These are phyloP conservation scores for Agrocybe pediades DNA, from an alignment of 768 basidiomycete species.

Conservation along the genomic window DNA sequence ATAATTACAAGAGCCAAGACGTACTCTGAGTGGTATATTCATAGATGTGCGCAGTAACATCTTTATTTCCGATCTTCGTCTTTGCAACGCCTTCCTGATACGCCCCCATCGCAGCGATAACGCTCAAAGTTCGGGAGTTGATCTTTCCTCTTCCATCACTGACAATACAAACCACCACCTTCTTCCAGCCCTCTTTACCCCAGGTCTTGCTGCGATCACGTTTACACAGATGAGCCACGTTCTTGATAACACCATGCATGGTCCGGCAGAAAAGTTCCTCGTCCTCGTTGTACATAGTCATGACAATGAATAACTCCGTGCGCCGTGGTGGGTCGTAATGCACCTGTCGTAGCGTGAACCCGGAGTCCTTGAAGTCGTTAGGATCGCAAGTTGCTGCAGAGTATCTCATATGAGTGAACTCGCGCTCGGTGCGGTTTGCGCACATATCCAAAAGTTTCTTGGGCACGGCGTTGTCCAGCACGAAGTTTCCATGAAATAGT, in stretches of 20 bases:
- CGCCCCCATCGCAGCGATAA: constrained; percentile 90
- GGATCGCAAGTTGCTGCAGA: constrained; percentile 96
- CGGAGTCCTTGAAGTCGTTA: constrained; percentile 80
- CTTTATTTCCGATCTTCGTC: constrained; percentile 77
- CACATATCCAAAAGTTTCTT: constrained; percentile 90
- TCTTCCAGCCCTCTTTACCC: constrained; percentile 99
- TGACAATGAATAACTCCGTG: constrained; percentile 95
- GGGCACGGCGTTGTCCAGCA: constrained; percentile 88
- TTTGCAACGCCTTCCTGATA: constrained; percentile 95
- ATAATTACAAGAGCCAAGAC: constrained; percentile 22
- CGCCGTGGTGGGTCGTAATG: constrained; percentile 88
- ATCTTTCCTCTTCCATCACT: constrained; percentile 87
- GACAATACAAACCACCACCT: constrained; percentile 92
- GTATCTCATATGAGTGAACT: constrained; percentile 96
- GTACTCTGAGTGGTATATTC: constrained; percentile 92
- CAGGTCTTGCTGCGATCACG: constrained; percentile 89
- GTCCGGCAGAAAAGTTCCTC: constrained; percentile 90
- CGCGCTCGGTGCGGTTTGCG: constrained; percentile 73
- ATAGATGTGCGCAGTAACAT: constrained; percentile 89
- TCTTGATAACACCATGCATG: constrained; percentile 97
- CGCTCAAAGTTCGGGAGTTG: constrained; percentile 79
- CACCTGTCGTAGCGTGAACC: constrained; percentile 89
- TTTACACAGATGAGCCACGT: constrained; percentile 86
- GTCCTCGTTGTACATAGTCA: constrained; percentile 98
- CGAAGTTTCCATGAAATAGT: constrained; percentile 91